Percentiles rank a stretch among this genome's conserved stretches.
Conservation (phyloP, 208 protist genomes). For the Trypanosoma avium region DNA sequence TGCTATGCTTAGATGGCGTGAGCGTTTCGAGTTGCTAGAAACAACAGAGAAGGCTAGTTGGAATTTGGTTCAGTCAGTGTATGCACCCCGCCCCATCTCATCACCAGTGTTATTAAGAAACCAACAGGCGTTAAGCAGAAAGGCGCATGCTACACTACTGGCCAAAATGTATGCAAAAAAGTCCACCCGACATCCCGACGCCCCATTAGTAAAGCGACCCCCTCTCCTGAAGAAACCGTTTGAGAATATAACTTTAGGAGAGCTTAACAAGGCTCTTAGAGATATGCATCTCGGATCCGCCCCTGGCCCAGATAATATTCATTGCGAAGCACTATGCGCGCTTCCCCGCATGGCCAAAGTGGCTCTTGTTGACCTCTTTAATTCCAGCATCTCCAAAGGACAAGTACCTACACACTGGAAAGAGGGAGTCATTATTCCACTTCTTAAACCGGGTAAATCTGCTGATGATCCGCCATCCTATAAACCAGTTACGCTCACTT, state of each 20-base stretch:
- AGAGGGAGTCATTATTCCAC: conserved; percentile 23
- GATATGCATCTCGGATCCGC: not conserved
- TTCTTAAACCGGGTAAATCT: conserved; percentile 32
- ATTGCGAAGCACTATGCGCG: not conserved
- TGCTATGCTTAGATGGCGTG: not conserved
- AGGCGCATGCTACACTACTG: too few relatives aligned
- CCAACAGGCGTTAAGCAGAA: too few relatives aligned
- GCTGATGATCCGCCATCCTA: conserved; percentile 15
- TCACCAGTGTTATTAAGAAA: too few relatives aligned
- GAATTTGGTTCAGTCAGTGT: too few relatives aligned
- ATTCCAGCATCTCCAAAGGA: conserved; percentile 17
- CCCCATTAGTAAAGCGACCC: too few relatives aligned
- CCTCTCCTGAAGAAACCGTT: not conserved
- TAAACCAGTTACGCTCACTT: conserved; percentile 28
- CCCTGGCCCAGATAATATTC: not conserved
- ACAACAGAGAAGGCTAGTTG: too few relatives aligned
- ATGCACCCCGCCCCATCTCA: too few relatives aligned
- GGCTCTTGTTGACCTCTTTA: conserved; percentile 18
- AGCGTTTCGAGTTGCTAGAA: not conserved
- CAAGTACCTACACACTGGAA: conserved; percentile 23
- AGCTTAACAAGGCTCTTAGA: conserved; percentile 5
- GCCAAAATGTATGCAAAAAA: too few relatives aligned
- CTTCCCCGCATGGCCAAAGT: not conserved
- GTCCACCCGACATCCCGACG: too few relatives aligned
- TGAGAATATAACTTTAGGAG: not conserved